phyloP scores from a whole-genome alignment of 2,329 filamentous ascomycete genomes.

The Colletotrichum echinochloae region DNA sequence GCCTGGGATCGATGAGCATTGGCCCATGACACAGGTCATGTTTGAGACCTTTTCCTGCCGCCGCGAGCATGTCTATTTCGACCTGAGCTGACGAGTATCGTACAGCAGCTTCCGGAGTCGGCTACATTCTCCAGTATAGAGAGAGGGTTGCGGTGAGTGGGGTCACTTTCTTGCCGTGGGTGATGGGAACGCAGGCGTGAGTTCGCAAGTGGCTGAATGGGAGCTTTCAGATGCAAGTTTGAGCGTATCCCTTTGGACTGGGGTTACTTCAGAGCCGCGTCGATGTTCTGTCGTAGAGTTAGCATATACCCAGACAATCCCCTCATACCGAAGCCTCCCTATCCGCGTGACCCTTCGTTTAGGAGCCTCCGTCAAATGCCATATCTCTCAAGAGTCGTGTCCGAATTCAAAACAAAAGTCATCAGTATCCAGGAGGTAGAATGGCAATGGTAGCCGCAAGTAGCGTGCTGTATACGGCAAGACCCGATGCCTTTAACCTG shows the following conservation, averaged over 20 bases:
- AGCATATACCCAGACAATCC: neutral
- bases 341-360: neutral
- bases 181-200: slow-evolving; percentile 61
- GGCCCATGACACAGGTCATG: neutral
- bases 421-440: too few species aligned
- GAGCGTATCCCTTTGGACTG: slow-evolving; percentile 62
- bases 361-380: neutral
- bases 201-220: slow-evolving; percentile 60
- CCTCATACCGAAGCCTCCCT: neutral
- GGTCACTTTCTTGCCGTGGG: slow-evolving; percentile 64
- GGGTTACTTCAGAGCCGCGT: slow-evolving; percentile 61
- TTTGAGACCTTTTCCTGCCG: slow-evolving; percentile 54
- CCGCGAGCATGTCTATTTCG: slow-evolving; percentile 68
- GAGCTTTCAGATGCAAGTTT: slow-evolving; percentile 53
- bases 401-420: neutral
- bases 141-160: slow-evolving; percentile 64
- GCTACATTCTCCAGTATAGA: slow-evolving; percentile 68
- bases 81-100: slow-evolving; percentile 68
- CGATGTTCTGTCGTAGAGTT: neutral
- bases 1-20: neutral
- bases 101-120: slow-evolving; percentile 65
- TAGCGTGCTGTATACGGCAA: neutral
- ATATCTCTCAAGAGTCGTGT: neutral
- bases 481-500: neutral
- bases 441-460: neutral